Conservation (phyloP, 2,329 filamentous ascomycete genomes). For the Paecilomyces sp. region DNA sequence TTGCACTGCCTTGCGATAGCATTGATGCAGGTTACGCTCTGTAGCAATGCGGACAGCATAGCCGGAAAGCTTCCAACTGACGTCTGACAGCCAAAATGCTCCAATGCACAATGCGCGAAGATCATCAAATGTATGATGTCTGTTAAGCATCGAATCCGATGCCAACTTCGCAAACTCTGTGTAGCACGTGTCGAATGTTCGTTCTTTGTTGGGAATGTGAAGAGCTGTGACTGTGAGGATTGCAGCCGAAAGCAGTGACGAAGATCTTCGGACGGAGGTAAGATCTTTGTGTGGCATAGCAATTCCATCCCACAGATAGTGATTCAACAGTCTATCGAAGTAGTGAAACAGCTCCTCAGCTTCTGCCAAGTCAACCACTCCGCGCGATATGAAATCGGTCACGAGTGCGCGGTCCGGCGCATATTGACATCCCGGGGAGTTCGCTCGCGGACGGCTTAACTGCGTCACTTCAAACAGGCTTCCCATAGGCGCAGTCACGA, state of each 20-base stretch:
- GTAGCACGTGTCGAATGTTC: conserved; percentile 43
- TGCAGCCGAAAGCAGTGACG: conserved; percentile 34
- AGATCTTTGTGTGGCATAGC: conserved; percentile 41
- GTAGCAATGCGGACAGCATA: conserved; percentile 37
- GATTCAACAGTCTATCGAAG: conserved; percentile 35
- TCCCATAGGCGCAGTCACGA: conserved; percentile 39
- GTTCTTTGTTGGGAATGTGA: conserved; percentile 41
- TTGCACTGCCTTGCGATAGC: conserved; percentile 32
- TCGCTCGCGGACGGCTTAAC: conserved; percentile 29
- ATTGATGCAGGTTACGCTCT: conserved; percentile 36
- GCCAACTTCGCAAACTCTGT: conserved; percentile 48
- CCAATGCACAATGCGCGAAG: conserved; percentile 48
- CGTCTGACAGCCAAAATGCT: conserved; percentile 50
- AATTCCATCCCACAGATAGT: conserved; percentile 36
- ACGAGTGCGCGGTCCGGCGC: conserved; percentile 26
- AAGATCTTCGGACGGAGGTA: conserved; percentile 40
- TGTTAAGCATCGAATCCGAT: conserved; percentile 46
- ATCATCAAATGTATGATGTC: conserved; percentile 45
- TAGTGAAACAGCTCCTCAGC: conserved; percentile 35
- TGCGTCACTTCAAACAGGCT: conserved; percentile 45
- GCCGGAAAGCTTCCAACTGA: conserved; percentile 42
- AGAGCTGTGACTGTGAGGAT: conserved; percentile 46
- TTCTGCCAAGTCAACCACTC: conserved; percentile 38
- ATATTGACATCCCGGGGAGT: conserved; percentile 23
- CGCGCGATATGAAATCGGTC: conserved; percentile 46